Evolutionary conservation across 805 yeast genomes (phyloP).

Genomic region (Geotrichum ghanense): DNA sequence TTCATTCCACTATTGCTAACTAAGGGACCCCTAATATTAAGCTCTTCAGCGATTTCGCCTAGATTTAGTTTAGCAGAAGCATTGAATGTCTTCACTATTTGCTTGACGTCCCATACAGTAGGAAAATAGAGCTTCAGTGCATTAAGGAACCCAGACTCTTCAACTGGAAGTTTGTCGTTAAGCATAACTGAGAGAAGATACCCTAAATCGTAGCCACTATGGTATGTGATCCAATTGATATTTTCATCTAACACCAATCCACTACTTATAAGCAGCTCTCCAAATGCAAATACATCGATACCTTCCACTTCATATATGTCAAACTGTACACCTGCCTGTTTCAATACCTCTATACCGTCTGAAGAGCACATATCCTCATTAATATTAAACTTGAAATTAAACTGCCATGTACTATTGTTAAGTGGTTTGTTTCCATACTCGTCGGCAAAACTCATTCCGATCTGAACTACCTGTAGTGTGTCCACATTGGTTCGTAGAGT

Average conservation of each 20-base stretch:
- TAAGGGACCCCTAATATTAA: constrained; percentile 22
- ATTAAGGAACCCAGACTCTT: constrained; percentile 65
- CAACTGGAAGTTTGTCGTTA: constrained; percentile 67
- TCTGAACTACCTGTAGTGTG: constrained; percentile 71
- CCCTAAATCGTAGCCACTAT: constrained; percentile 91
- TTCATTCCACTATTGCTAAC: constrained; percentile 22
- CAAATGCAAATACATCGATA: constrained; percentile 66
- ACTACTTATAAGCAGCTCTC: constrained; percentile 73
- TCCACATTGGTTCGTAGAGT: constrained; percentile 89
- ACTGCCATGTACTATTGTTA: constrained; percentile 81
- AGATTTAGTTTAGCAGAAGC: constrained; percentile 25
- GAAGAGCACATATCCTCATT: constrained; percentile 70
- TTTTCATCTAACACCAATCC: constrained; percentile 67
- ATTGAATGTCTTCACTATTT: constrained; percentile 27
- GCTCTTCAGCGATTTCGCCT: constrained; percentile 32
- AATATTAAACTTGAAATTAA: constrained; percentile 77
- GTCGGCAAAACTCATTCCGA: constrained; percentile 69
- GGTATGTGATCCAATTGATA: constrained; percentile 84
- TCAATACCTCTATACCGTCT: constrained; percentile 70
- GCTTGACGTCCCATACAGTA: constrained; percentile 69
- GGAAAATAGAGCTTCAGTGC: constrained; percentile 71
- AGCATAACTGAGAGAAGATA: constrained; percentile 68
- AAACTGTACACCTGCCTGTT: constrained; percentile 77
- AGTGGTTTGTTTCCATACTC: constrained; percentile 59
- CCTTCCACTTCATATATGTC: constrained; percentile 65